Evolutionary conservation across 2,329 filamentous ascomycete species (phyloP), one percentile per base, ranked within the genome.

Genomic region (Paracorniculantispora psalliotae): DNA sequence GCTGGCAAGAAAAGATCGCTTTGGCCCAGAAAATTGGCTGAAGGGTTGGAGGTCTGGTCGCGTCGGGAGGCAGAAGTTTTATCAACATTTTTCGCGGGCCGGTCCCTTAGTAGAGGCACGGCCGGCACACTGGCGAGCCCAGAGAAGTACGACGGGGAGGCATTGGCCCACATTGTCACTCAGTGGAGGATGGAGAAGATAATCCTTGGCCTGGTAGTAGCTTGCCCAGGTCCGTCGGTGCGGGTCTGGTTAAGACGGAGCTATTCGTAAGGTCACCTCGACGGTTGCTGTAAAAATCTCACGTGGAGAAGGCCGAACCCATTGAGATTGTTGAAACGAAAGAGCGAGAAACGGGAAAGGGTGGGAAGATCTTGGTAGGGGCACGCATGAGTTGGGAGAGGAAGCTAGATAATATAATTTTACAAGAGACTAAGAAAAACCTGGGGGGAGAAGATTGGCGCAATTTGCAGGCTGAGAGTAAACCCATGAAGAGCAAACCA

Each of bases 1-100:
- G 84, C 79, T 51, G 84, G 82, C 60, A 80, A 82, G 59, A 87
- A 71, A 57, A 82, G 74, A 60, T 81, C 78, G 61, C 73, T 67
- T 50, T 75, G 53, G 37, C 23, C 55, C 47, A 25, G 30, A 21
- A n/a, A n/a, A n/a, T 37, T 47, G n/a, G 28, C 37, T 52, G 53
- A 15, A 25, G 23, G 13, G 21, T 41, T 39, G 33, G 59, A 37
- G 44, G 53, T 37, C 28, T 33, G 37, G 62, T 69, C 65, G 56
- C 52, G 61, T 35, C 9, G 58, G 49, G 50, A 48, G 30, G 23
- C 35, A 47, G 30, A 21, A 59, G 39, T 46, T 41, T 59, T 53
- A 53, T 59, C 35, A 52, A 21, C 50, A 33, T 55, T 59, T 59
- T 55, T 48, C 41, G 50, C 57, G 33, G 57, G 50, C 51, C 51